A percentile compares a stretch with the other conserved stretches of the same genome.
Evolutionary conservation across 2,329 filamentous ascomycete species (phyloP).

Genomic region (Cladosporium velox): DNA sequence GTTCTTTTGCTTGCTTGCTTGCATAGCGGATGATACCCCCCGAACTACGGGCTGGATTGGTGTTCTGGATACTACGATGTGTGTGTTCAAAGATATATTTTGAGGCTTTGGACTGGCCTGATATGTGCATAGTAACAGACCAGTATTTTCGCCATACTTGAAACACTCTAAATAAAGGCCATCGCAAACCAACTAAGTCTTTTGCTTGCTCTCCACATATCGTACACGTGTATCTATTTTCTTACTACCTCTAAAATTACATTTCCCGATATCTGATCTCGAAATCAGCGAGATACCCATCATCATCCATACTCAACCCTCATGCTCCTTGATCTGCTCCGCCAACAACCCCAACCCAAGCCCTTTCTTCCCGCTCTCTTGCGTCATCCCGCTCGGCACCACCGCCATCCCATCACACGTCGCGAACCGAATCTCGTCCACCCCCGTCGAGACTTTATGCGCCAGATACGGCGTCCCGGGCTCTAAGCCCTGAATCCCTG

Average conservation of each 20-base stretch:
- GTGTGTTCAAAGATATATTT: not conserved
- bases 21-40: slow-evolving; percentile 19
- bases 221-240: not conserved
- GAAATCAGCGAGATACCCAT: not conserved
- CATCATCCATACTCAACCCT: not conserved
- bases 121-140: not conserved
- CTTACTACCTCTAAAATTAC: not conserved
- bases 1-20: not conserved
- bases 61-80: slow-evolving; percentile 9
- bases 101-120: not conserved
- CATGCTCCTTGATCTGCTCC: slow-evolving; percentile 21
- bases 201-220: not conserved
- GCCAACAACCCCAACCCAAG: slow-evolving; percentile 25
- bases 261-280: not conserved
- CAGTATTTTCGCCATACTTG: not conserved
- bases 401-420: slow-evolving; percentile 27
- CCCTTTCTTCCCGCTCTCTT: slow-evolving; percentile 29
- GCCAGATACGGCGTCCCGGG: slow-evolving; percentile 2
- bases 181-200: not conserved
- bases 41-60: not conserved
- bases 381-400: slow-evolving; percentile 26
- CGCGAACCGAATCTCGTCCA: slow-evolving; percentile 23
- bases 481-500: not conserved
- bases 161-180: too few relatives aligned
- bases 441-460: not conserved